A percentile compares a stretch with the other conserved stretches of the same genome.
Conservation (phyloP, 2,329 filamentous ascomycete genomes). For the Epicoccum sorghinum region DNA sequence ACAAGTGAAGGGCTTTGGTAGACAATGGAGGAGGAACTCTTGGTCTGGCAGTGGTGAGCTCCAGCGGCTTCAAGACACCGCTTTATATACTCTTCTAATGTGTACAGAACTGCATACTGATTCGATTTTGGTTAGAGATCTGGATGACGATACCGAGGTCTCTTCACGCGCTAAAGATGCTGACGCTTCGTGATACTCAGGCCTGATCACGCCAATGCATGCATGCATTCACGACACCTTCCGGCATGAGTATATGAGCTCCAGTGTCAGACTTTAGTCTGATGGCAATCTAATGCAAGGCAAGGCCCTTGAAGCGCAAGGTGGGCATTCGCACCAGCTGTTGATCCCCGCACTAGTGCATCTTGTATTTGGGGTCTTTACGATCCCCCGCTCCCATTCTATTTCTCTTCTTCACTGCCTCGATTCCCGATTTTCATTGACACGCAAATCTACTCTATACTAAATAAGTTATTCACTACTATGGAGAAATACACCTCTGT, state of each 20-base stretch:
- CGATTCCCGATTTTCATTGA: neutral
- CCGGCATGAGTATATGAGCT: neutral
- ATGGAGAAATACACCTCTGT: conserved; percentile 2
- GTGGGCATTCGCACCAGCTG: neutral
- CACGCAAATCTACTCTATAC: neutral
- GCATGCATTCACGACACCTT: neutral
- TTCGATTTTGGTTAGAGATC: neutral
- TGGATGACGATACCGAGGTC: neutral
- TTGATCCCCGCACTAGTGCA: neutral
- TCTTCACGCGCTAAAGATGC: neutral
- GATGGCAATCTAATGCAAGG: neutral
- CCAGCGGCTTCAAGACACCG: neutral
- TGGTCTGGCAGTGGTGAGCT: neutral
- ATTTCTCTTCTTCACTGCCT: neutral
- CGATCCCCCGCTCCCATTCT: neutral
- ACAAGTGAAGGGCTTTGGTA: neutral
- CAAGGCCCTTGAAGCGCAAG: neutral
- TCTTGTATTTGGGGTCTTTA: neutral
- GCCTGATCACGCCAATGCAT: neutral
- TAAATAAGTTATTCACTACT: neutral
- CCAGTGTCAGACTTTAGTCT: neutral
- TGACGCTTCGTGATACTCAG: neutral
- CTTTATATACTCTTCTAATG: neutral
- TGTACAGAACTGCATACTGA: neutral
- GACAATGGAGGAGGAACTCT: neutral